Conservation (phyloP, 805 yeast genomes). For the Sugiyamaella mastotermitis region DNA sequence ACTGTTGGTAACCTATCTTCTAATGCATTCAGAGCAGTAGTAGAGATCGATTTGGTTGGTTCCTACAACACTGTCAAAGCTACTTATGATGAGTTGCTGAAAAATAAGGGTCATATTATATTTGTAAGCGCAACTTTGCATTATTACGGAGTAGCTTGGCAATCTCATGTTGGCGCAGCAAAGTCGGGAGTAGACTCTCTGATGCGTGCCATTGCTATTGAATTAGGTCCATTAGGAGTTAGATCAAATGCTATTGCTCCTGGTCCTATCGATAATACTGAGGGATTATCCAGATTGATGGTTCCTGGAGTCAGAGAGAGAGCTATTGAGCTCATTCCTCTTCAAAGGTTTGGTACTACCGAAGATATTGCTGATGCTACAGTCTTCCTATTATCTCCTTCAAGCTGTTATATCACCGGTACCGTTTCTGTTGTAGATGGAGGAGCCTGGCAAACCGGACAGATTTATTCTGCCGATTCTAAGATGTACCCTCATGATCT, state of each 20-base stretch:
- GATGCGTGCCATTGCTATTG: constrained; percentile 78
- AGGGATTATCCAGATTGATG: constrained; percentile 67
- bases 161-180: constrained; percentile 88
- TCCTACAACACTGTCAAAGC: constrained; percentile 89
- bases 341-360: constrained; percentile 49
- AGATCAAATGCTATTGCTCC: constrained; percentile 86
- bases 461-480: not conserved
- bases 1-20: constrained; percentile 73
- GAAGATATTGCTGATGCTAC: constrained; percentile 88
- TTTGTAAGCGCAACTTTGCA: constrained; percentile 89
- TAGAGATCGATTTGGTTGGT: constrained; percentile 82
- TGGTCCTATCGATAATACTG: constrained; percentile 83
- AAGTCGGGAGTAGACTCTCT: constrained; percentile 94
- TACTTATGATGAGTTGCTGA: constrained; percentile 54
- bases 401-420: constrained; percentile 74
- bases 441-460: constrained; percentile 66
- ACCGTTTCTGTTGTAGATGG: constrained; percentile 82
- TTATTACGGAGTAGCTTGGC: constrained; percentile 83
- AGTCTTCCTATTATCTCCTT: constrained; percentile 75
- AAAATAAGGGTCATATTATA: constrained; percentile 63
- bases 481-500: constrained; percentile 9
- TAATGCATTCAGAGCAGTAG: constrained; percentile 84
- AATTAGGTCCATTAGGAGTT: constrained; percentile 84
- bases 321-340: constrained; percentile 47
- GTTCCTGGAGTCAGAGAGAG: constrained; percentile 38